These are phyloP conservation scores for Lanmaoa pseudosensibilis DNA, from an alignment of 768 basidiomycete genomes.

Conservation along the genomic window DNA sequence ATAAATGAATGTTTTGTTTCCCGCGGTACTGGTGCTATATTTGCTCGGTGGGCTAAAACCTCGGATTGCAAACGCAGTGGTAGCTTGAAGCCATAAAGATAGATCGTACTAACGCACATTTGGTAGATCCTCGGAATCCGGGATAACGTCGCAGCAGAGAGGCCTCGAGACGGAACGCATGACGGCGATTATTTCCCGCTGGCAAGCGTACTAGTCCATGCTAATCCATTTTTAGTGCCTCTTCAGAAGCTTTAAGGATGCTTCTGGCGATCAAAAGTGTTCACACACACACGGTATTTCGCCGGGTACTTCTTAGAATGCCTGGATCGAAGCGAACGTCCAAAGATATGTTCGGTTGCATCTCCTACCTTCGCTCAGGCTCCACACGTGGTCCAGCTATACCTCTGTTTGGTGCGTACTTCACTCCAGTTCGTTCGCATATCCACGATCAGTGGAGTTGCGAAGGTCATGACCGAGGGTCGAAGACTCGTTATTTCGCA, in stretches of 20 bases:
- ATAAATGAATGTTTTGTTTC: too few species aligned
- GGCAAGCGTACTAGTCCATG: neutral
- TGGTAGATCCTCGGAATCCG: too few species aligned
- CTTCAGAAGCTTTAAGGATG: neutral
- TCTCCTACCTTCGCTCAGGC: neutral
- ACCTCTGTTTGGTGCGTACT: neutral
- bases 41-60: too few species aligned
- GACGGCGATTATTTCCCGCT: neutral
- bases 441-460: neutral
- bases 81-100: too few species aligned
- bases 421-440: neutral
- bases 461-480: neutral
- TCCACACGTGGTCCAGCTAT: neutral
- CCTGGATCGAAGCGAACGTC: neutral
- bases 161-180: neutral
- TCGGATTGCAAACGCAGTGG: too few species aligned
- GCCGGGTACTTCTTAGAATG: neutral
- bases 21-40: too few species aligned
- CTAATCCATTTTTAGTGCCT: neutral
- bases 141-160: too few species aligned
- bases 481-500: neutral
- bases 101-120: too few species aligned
- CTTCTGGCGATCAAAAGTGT: neutral
- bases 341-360: neutral
- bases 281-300: neutral